Evolutionary conservation across 1,139 yeast genomes (phyloP), one percentile per base, ranked within the genome.

Genomic region (Sugiyamaella japonica): DNA sequence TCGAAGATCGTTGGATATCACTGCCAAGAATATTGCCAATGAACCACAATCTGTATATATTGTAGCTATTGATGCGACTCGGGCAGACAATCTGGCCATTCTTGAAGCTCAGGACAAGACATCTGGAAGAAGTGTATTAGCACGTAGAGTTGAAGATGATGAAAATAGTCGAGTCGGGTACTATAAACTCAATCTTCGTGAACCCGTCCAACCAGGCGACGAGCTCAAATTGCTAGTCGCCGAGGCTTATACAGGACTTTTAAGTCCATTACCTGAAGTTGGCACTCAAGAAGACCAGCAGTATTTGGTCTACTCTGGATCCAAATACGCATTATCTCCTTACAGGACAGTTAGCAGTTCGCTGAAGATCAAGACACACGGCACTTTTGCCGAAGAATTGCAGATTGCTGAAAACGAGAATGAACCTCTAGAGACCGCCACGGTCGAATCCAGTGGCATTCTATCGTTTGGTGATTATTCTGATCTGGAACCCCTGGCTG

Each of bases 241-340:
- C 36, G 73, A 78, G 58, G 81, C 84, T 5, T 75, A 81, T 60
- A 75, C 81, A 43, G 75, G 78, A 55, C 70, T 75, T 13, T 66
- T 84, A 51, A 60, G 63, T 48, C 88, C 97, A 44, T 71, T 81
- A 54, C 98, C 98, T 2, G 77, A 76, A 51, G 73, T 76, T 57
- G 81, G 86, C 48, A 75, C 73, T 16, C 78, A 91, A 74, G 74
- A 72, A n/a, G 87, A 81, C 41, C 70, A 72, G 32, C 98, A 93
- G 73, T 73, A 75, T 31, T 68, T 93, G 57, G 72, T 82, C 51
- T 72, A 83, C 60, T 73, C 76, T 50, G 78, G 85, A 44, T 74
- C 80, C 65, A 83, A 83, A 68, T 76, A 78, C 61, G 83, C 87
- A 25, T 74, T 77, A 59, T 79, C 88, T 40, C 80, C 87, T 1